A percentile compares a stretch with the other conserved stretches of the same genome.
phyloP scores from a whole-genome alignment of 345 rosid genomes.

The Rhodomyrtus tomentosa region DNA sequence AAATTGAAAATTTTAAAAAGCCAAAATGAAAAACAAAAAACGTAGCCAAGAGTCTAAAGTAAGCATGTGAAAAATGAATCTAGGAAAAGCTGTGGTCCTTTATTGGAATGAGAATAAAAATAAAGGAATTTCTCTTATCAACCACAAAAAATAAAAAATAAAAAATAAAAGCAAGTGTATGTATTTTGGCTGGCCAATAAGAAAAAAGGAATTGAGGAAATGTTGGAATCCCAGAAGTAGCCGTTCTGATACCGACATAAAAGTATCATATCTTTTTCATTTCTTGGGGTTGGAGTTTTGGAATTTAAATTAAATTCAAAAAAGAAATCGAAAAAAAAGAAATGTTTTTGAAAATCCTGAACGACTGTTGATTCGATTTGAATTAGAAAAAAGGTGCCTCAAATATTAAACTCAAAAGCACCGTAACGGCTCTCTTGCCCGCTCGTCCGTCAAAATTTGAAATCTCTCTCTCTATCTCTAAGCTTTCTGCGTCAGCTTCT shows the following conservation, averaged over 20 bases:
- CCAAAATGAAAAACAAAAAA: not conserved
- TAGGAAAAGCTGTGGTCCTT: not conserved
- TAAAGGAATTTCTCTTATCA: not conserved
- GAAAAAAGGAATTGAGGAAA: not conserved
- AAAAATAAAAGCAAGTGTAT: not conserved
- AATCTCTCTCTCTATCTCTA: not conserved
- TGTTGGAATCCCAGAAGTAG: not conserved
- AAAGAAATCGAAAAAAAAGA: not conserved
- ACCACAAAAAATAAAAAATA: not conserved
- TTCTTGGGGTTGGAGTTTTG: not conserved
- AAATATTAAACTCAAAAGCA: not conserved
- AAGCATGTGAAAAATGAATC: not conserved
- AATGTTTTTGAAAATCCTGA: not conserved
- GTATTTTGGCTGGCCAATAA: not conserved
- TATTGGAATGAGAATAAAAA: not conserved
- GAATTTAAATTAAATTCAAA: not conserved
- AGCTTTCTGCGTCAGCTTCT: not conserved
- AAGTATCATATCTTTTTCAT: not conserved
- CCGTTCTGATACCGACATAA: not conserved
- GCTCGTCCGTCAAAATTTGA: not conserved
- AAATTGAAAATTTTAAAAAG: not conserved
- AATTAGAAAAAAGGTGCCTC: not conserved
- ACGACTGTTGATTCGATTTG: not conserved
- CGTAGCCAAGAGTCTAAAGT: not conserved
- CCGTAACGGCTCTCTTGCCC: not conserved